A percentile compares a stretch with the other conserved stretches of the same genome.
Evolutionary conservation across 2,329 filamentous ascomycete genomes (phyloP).

Genomic region (Aspergillus puulaauensis): DNA sequence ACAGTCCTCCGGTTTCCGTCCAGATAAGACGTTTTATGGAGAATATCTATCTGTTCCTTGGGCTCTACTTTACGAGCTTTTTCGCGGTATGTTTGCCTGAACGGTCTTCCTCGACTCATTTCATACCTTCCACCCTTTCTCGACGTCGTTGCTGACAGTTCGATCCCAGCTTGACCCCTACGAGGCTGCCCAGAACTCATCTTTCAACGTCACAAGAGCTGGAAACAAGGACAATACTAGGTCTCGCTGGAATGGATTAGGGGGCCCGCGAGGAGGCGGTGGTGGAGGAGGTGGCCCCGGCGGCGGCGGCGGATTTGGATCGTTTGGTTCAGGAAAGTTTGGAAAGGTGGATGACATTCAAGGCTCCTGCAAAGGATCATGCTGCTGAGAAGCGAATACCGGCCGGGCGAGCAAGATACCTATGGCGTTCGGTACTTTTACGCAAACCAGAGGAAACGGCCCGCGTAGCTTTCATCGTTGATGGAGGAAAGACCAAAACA

Average conservation of each 20-base stretch:
- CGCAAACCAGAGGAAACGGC: not conserved
- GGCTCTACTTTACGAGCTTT: conserved; percentile 50
- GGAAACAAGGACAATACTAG: conserved; percentile 24
- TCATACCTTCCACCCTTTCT: not conserved
- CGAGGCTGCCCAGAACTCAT: conserved; percentile 44
- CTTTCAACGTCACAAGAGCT: conserved; percentile 44
- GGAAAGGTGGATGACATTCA: conserved; percentile 50
- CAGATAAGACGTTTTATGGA: conserved; percentile 43
- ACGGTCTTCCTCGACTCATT: not conserved
- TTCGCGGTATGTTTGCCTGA: conserved; percentile 42
- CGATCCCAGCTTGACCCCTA: conserved; percentile 45
- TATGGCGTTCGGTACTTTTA: not conserved
- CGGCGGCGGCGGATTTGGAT: conserved; percentile 28
- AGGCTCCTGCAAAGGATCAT: conserved; percentile 47
- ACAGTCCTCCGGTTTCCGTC: conserved; percentile 46
- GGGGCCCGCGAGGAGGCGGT: conserved; percentile 20
- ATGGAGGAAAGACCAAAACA: not conserved
- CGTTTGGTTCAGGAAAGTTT: conserved; percentile 37
- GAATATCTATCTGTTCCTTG: conserved; percentile 47
- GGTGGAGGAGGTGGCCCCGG: conserved; percentile 28
- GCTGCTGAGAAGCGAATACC: conserved; percentile 21
- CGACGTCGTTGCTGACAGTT: conserved; percentile 14
- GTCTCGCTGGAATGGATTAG: conserved; percentile 24
- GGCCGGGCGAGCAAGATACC: not conserved
- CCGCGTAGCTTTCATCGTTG: not conserved